Percentiles rank a stretch among this genome's conserved stretches.
Evolutionary conservation across 2,329 filamentous ascomycete genomes (phyloP).

Genomic region (Neonectria faginata): DNA sequence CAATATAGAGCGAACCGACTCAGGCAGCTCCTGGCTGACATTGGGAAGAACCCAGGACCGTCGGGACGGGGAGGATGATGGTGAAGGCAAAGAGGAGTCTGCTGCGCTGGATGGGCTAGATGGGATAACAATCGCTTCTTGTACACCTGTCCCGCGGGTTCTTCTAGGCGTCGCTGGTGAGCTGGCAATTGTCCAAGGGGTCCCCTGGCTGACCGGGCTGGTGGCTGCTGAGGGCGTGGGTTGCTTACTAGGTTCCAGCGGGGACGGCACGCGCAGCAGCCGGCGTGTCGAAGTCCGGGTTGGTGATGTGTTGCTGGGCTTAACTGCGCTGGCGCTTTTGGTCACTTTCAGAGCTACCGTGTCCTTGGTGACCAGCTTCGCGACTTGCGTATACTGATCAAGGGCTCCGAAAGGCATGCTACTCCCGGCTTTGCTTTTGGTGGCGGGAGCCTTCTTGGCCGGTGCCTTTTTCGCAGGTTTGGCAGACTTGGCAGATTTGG

Average conservation of each 20-base stretch:
- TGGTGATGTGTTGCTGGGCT: slow-evolving; percentile 17
- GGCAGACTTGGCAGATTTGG: neutral
- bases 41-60: slow-evolving; percentile 28
- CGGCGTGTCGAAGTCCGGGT: slow-evolving; percentile 26
- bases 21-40: slow-evolving; percentile 36
- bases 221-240: slow-evolving; percentile 42
- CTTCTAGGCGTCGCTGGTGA: slow-evolving; percentile 59
- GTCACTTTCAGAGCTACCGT: slow-evolving; percentile 12
- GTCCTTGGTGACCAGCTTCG: slow-evolving; percentile 48
- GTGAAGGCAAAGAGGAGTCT: slow-evolving; percentile 45
- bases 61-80: slow-evolving; percentile 38
- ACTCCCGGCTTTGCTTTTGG: slow-evolving; percentile 34
- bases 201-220: slow-evolving; percentile 38
- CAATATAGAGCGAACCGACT: slow-evolving; percentile 44
- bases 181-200: slow-evolving; percentile 56
- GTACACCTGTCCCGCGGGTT: slow-evolving; percentile 42
- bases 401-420: slow-evolving; percentile 49
- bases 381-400: slow-evolving; percentile 56
- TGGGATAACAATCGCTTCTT: slow-evolving; percentile 58
- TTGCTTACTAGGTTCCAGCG: slow-evolving; percentile 53
- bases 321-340: slow-evolving; percentile 10
- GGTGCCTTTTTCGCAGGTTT: slow-evolving; percentile 38
- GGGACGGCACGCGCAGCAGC: slow-evolving; percentile 42
- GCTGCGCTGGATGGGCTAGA: slow-evolving; percentile 55
- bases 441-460: slow-evolving; percentile 25